A percentile compares a stretch with the other conserved stretches of the same genome.
phyloP scores from a whole-genome alignment of 2,329 filamentous ascomycete genomes.

The Pseudocercospora pini-densiflorae region DNA sequence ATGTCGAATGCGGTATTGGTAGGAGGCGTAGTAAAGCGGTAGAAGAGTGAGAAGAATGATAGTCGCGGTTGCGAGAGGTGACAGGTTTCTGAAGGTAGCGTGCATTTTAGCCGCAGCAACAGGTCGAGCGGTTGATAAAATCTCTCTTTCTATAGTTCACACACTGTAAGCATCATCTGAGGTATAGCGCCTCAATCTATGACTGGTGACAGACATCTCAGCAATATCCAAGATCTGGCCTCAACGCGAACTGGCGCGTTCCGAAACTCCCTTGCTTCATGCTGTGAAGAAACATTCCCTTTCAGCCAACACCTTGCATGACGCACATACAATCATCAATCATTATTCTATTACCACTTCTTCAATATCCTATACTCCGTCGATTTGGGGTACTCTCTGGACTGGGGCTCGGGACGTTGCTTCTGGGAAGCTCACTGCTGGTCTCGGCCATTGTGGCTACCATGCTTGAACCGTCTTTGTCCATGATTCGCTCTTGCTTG shows the following conservation, averaged over 20 bases:
- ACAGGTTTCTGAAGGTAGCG: not conserved
- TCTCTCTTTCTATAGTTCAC: not conserved
- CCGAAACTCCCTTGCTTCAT: not conserved
- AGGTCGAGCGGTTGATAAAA: not conserved
- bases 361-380: constrained; percentile 15
- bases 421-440: constrained; percentile 1
- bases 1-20: constrained; percentile 25
- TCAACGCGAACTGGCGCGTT: not conserved
- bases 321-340: constrained; percentile 8
- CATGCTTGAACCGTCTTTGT: constrained; percentile 24
- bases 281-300: not conserved
- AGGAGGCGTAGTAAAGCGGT: constrained; percentile 32
- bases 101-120: not conserved
- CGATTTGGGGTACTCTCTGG: constrained; percentile 10
- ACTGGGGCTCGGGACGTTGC: constrained; percentile 3
- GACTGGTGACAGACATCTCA: not conserved
- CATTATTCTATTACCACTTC: not conserved
- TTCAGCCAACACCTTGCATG: not conserved
- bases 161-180: not conserved
- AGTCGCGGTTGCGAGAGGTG: not conserved
- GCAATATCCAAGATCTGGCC: not conserved
- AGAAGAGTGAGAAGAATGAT: constrained; percentile 21
- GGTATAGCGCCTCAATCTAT: not conserved
- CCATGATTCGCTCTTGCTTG: constrained; percentile 9
- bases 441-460: constrained; percentile 26